Evolutionary conservation across 2,329 filamentous ascomycete species (phyloP).

Genomic region (Aspergillus aculeatinus): DNA sequence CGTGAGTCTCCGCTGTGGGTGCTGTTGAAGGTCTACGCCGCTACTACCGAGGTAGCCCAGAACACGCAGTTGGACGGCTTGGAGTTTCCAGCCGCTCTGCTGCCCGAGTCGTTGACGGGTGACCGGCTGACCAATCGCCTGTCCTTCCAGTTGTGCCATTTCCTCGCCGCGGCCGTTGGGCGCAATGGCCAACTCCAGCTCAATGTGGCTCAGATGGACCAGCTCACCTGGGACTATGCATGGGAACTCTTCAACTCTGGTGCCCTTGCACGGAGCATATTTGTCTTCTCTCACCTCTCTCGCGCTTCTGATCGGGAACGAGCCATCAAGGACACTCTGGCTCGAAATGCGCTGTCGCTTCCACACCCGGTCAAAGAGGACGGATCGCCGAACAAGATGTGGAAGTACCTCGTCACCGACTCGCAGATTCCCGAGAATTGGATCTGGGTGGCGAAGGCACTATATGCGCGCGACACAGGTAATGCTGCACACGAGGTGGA

Average conservation of each 20-base stretch:
- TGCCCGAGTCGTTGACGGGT: conserved; percentile 73
- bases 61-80: conserved; percentile 37
- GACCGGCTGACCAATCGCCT: conserved; percentile 73
- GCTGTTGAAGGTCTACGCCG: conserved; percentile 75
- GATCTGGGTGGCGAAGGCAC: conserved; percentile 84
- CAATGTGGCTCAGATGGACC: conserved; percentile 62
- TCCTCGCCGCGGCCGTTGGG: conserved; percentile 51
- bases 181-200: conserved; percentile 53
- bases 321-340: conserved; percentile 71
- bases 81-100: conserved; percentile 66
- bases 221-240: conserved; percentile 63
- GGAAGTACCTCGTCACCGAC: conserved; percentile 60
- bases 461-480: conserved; percentile 72
- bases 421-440: conserved; percentile 72
- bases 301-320: conserved; percentile 61
- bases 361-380: conserved; percentile 55
- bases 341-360: conserved; percentile 67
- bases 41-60: conserved; percentile 29
- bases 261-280: conserved; percentile 69
- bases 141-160: conserved; percentile 80
- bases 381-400: conserved; percentile 46
- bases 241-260: conserved; percentile 54
- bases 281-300: conserved; percentile 75
- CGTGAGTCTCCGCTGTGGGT: conserved; percentile 81
- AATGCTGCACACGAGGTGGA: conserved; percentile 71